Base-by-base conservation (phyloP, 306 rosid genomes). In the Glycine latifolia region DNA sequence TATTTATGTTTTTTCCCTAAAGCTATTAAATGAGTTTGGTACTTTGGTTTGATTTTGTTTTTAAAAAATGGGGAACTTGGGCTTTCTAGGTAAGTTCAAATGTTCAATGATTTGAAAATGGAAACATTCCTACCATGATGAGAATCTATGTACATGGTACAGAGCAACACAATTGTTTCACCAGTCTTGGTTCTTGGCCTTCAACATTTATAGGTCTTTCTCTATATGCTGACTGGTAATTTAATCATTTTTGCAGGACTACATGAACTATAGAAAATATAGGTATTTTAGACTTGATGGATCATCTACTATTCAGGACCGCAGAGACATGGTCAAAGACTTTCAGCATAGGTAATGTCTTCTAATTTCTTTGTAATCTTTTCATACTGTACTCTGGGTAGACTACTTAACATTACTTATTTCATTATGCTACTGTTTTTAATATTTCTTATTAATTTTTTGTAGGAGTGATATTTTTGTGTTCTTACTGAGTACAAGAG, bases 251-350 rank as follows among this genome's bases (percentile, higher is more conserved):
- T 65, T 87, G 87, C 97, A 95, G 99, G 98, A 95, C 83, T 93
- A 95, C 87, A 95, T 95, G 99, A 95, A 93, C 88, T 95, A 95
- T 26, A 87, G 99, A 79, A 95, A 93, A 82, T 95, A 95, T 83
- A 93, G 67, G 78, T 95, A 93, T 87, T 94, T 93, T 58, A 87
- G 99, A 84, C 99, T 95, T 41, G 99, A 95, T 85, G 99, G 99
- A 82, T 95, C 99, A 11, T 93, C 99, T 43, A 82, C 98, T 69
- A 93, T 95, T 79, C 94, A 92, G 89, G 99, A 95, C 67, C 96
- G 99, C 26, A 88, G 97, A 85, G 99, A 95, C 87, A 95, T 95
- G 98, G 99, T 95, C 80, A 88, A 89, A 85, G 99, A 95, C 86
- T 95, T 93, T 80, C 99, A 95, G 88, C 91, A 81, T 71, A 91